Percentiles rank a stretch among this genome's conserved stretches.
phyloP scores from a whole-genome alignment of 345 rosid species.

The Citrus reticulata region DNA sequence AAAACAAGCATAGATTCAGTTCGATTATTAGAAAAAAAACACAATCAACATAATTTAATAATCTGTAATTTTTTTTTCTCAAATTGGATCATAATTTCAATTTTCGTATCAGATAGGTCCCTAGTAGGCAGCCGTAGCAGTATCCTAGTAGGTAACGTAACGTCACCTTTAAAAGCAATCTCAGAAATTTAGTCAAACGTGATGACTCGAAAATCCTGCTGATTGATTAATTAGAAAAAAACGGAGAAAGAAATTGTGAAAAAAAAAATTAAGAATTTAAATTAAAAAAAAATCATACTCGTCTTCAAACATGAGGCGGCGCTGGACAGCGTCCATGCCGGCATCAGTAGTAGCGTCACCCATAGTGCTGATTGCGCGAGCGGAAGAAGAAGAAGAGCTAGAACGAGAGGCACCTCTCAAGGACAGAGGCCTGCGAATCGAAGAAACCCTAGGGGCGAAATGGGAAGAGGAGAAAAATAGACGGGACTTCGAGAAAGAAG shows the following conservation, averaged over 20 bases:
- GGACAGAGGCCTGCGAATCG: background rate
- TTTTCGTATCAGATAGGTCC: background rate
- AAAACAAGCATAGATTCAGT: background rate
- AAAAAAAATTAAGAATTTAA: too few species aligned
- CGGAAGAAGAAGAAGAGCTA: constrained; percentile 8
- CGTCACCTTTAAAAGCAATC: too few species aligned
- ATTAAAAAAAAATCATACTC: constrained; percentile 34
- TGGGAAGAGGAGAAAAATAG: constrained; percentile 12
- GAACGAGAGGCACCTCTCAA: constrained; percentile 6
- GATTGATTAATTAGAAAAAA: background rate
- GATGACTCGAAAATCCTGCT: background rate
- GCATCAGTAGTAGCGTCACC: constrained; percentile 43
- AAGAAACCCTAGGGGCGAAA: constrained; percentile 6
- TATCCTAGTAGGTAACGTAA: background rate
- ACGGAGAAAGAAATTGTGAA: background rate
- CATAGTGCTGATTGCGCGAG: constrained; percentile 35
- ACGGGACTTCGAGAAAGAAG: constrained; percentile 4
- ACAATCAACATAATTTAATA: background rate
- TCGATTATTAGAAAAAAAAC: background rate
- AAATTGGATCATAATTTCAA: background rate
- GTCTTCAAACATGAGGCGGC: constrained; percentile 98
- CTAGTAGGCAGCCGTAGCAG: background rate
- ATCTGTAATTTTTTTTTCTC: background rate
- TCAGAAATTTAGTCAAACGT: background rate
- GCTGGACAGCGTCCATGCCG: constrained; percentile 97